phyloP scores from a whole-genome alignment of 805 yeast genomes.

The Sugiyamaella smithiae region DNA sequence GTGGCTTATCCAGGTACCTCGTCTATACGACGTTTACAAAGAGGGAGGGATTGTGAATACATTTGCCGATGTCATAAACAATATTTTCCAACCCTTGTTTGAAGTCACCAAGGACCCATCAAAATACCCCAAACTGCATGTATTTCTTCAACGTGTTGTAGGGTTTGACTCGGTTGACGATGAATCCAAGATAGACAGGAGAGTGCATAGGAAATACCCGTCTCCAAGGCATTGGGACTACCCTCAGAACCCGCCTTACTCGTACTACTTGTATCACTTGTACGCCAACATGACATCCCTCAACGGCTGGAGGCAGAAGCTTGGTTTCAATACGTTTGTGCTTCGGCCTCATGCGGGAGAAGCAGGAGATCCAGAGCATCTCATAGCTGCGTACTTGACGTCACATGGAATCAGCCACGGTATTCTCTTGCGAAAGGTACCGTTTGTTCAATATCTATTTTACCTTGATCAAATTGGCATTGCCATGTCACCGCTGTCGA shows the following conservation, averaged over 20 bases:
- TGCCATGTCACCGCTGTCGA: slow-evolving; percentile 98
- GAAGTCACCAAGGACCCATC: slow-evolving; percentile 85
- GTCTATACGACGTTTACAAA: slow-evolving; percentile 87
- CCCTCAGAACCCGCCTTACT: slow-evolving; percentile 90
- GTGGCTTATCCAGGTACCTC: slow-evolving; percentile 94
- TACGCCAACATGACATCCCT: slow-evolving; percentile 83
- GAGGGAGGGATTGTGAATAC: slow-evolving; percentile 62
- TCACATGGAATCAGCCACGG: slow-evolving; percentile 96
- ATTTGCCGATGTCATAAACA: slow-evolving; percentile 74
- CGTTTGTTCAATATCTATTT: slow-evolving; percentile 89
- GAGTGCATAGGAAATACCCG: slow-evolving; percentile 79
- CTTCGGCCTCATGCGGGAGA: slow-evolving; percentile 98
- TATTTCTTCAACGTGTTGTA: slow-evolving; percentile 87
- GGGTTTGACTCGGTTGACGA: slow-evolving; percentile 99
- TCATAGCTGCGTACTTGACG: slow-evolving; percentile 82
- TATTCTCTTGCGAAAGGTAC: slow-evolving; percentile 85
- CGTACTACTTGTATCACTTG: slow-evolving; percentile 87
- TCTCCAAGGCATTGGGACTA: slow-evolving; percentile 80
- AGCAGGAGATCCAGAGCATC: slow-evolving; percentile 99
- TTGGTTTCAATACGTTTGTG: slow-evolving; percentile 86
- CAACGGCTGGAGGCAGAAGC: slow-evolving; percentile 73
- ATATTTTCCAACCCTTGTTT: slow-evolving; percentile 82
- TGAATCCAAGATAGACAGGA: slow-evolving; percentile 87
- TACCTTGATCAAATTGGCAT: slow-evolving; percentile 93
- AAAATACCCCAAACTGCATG: slow-evolving; percentile 84